Base-by-base conservation (phyloP, 2,329 filamentous ascomycete species). In the Whalleya microplaca region DNA sequence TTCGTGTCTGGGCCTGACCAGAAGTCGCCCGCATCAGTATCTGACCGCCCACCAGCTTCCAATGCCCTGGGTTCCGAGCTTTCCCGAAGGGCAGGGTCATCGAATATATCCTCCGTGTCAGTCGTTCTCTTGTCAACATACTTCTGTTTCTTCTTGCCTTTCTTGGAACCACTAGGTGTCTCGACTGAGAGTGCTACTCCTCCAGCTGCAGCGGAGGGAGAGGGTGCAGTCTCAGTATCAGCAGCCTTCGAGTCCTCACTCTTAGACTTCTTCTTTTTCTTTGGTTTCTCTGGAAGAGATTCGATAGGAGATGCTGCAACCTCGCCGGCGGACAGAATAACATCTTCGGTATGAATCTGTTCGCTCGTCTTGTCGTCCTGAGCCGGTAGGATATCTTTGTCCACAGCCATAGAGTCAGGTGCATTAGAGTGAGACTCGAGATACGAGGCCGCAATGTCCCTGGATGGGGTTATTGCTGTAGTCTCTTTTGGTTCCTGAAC, bases 1-100 rank as follows among this genome's bases (percentile, higher is more conserved):
- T 64, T 55, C 42, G 53, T 51, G 37, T 19, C 59, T 41, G 59
- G 63, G 9, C 61, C 58, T 51, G 59, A 58, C 61, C 60, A 55
- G 32, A 62, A 63, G 41, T 64, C 61, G 19, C 62, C 57, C 23
- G 55, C 41, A 48, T 69, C 60, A 23, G 63, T 64, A 42, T 73
- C 65, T 45, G 70, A 53, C 29, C 54, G 62, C 40, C 62, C 54
- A 29, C 48, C 61, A 42, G 66, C 68, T 46, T 69, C 63, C 16
- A 74, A 40, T 7, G 59, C 59, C 56, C 72, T 77, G 57, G 72
- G 73, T 44, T 79, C 74, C 12, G 72, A 71, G 21, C 73, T 75
- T 63, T 81, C 76, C 77, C 76, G 78, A 21, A 79, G 65, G 16
- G 72, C 69, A 48, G 75, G 69, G 61, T 80, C 75, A 58, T 81